These are phyloP conservation scores for Ganoderma resinaceum DNA, from an alignment of 1,284 basidiomycete species.

Conservation along the genomic window DNA sequence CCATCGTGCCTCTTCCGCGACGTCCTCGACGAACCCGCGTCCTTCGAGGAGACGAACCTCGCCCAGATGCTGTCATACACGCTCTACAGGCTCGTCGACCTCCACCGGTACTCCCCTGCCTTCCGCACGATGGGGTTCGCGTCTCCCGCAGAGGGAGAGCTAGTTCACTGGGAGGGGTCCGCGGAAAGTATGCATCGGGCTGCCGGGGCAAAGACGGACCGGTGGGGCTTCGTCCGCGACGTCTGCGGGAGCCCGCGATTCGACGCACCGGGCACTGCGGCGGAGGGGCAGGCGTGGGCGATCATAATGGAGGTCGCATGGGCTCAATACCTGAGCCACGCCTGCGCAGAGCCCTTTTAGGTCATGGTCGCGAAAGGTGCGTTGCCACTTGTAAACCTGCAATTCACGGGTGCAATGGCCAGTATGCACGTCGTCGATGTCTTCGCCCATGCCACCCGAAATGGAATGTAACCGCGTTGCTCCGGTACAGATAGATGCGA, in stretches of 20 bases:
- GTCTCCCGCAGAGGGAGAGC: not conserved
- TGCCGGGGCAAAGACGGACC: slow-evolving; percentile 31
- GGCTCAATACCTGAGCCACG: slow-evolving; percentile 20
- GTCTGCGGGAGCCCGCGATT: slow-evolving; percentile 38
- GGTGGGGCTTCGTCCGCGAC: slow-evolving; percentile 35
- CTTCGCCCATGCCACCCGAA: not conserved
- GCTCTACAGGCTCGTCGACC: slow-evolving; percentile 32
- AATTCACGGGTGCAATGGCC: no score
- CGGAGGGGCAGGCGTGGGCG: slow-evolving; percentile 37
- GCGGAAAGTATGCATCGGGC: slow-evolving; percentile 31
- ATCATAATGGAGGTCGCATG: slow-evolving; percentile 34
- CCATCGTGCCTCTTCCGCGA: slow-evolving; percentile 34
- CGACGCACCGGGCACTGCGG: slow-evolving; percentile 32
- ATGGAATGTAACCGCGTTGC: not conserved
- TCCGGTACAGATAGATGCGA: not conserved
- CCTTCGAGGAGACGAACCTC: slow-evolving; percentile 37
- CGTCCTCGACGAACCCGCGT: slow-evolving; percentile 33
- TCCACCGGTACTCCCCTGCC: slow-evolving; percentile 19
- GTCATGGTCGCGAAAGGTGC: no score
- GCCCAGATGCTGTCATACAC: slow-evolving; percentile 38
- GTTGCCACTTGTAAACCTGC: no score
- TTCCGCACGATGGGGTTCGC: slow-evolving; percentile 13
- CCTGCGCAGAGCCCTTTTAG: not conserved
- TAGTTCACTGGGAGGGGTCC: slow-evolving; percentile 19
- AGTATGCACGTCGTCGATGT: no score